Evolutionary conservation across 768 basidiomycete genomes (phyloP).

Genomic region (Rickenella mellea): DNA sequence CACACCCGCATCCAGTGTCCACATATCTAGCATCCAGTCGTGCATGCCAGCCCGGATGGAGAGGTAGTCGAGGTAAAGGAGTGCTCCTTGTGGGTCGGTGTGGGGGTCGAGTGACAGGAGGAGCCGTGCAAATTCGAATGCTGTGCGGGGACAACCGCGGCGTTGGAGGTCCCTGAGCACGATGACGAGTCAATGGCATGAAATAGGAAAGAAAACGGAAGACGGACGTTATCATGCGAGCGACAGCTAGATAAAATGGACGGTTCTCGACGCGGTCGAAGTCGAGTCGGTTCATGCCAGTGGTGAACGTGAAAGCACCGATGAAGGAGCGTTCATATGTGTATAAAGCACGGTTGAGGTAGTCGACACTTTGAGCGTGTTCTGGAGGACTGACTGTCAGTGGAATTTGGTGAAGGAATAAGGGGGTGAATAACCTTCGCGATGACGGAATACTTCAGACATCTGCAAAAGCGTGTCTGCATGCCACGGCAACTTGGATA

Average conservation of each 20-base stretch:
- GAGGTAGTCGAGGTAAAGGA: constrained; percentile 78
- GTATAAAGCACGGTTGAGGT: constrained; percentile 87
- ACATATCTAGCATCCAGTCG: constrained; percentile 73
- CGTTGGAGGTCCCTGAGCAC: constrained; percentile 64
- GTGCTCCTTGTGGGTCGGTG: constrained; percentile 81
- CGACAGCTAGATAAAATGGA: constrained; percentile 83
- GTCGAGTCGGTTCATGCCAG: constrained; percentile 74
- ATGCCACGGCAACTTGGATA: constrained; percentile 82
- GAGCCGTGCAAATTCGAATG: constrained; percentile 87
- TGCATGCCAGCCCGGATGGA: constrained; percentile 73
- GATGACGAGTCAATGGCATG: background rate
- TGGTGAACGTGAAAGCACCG: constrained; percentile 78
- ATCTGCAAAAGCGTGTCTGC: constrained; percentile 85
- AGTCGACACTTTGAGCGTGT: constrained; percentile 76
- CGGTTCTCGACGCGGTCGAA: constrained; percentile 89
- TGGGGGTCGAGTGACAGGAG: constrained; percentile 78
- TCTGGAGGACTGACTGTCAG: constrained; percentile 33
- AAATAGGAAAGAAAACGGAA: background rate
- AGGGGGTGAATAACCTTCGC: constrained; percentile 54
- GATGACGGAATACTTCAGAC: constrained; percentile 75
- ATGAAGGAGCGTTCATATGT: constrained; percentile 87
- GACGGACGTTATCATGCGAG: constrained; percentile 70
- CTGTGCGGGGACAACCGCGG: constrained; percentile 82
- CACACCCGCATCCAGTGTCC: constrained; percentile 25
- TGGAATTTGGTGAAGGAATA: background rate